Evolutionary conservation across 2,329 filamentous ascomycete genomes (phyloP).

Genomic region (Penicillium nordicum): DNA sequence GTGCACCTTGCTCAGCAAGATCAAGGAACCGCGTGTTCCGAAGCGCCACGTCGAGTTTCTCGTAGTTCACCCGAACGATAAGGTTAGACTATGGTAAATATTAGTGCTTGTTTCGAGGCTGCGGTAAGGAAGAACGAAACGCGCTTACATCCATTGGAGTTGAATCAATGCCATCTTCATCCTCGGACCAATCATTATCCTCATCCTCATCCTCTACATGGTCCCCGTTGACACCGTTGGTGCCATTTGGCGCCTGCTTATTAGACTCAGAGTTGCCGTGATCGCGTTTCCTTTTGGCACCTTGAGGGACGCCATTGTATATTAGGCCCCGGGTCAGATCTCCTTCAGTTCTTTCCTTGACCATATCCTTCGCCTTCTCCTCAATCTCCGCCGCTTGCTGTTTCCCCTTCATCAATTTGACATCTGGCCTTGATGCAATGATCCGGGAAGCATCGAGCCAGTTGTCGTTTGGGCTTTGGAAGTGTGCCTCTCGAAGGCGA

Average conservation of each 20-base stretch:
- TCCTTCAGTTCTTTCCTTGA: constrained; percentile 35
- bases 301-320: constrained; percentile 33
- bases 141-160: constrained; percentile 39
- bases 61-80: constrained; percentile 76
- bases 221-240: constrained; percentile 29
- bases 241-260: constrained; percentile 19
- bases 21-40: constrained; percentile 73
- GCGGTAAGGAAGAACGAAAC: not conserved
- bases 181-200: constrained; percentile 39
- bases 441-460: constrained; percentile 37
- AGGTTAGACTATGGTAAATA: constrained; percentile 59
- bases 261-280: constrained; percentile 16
- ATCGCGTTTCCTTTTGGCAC: constrained; percentile 32
- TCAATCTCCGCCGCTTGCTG: constrained; percentile 34
- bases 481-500: constrained; percentile 40
- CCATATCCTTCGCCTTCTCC: constrained; percentile 27
- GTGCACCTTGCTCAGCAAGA: constrained; percentile 68
- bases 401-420: constrained; percentile 39
- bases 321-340: constrained; percentile 35
- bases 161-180: constrained; percentile 34
- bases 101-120: constrained; percentile 14
- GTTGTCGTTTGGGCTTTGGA: constrained; percentile 42
- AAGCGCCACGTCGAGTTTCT: constrained; percentile 77
- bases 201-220: constrained; percentile 28
- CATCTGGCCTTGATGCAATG: constrained; percentile 30